Percentiles rank a stretch among this genome's conserved stretches.
Conservation (phyloP, 2,329 filamentous ascomycete genomes). For the Claviceps spartinae region DNA sequence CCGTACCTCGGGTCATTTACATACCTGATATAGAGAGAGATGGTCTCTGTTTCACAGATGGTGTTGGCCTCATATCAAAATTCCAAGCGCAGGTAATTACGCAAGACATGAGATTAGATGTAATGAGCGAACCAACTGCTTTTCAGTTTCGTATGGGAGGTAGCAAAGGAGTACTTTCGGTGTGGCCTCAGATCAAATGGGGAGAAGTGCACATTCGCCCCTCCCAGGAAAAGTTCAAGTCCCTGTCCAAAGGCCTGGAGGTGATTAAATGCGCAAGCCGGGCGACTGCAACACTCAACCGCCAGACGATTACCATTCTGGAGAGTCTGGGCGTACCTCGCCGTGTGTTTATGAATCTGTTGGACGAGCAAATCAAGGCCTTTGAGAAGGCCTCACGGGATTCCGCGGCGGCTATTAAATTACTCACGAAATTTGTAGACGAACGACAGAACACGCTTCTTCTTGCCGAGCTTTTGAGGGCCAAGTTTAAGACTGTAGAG, state of each 20-base stretch:
- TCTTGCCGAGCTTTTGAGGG: conserved; percentile 61
- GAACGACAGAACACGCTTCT: conserved; percentile 67
- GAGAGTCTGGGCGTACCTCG: conserved; percentile 61
- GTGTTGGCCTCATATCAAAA: conserved; percentile 80
- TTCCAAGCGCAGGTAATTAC: conserved; percentile 63
- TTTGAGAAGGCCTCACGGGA: conserved; percentile 59
- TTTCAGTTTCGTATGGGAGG: conserved; percentile 89
- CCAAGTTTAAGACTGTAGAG: conserved; percentile 58
- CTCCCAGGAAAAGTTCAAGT: conserved; percentile 79
- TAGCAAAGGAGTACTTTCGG: conserved; percentile 75
- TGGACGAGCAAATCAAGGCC: conserved; percentile 51
- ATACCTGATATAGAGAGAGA: conserved; percentile 61
- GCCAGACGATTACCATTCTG: conserved; percentile 80
- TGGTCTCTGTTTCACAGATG: conserved; percentile 70
- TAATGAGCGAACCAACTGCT: conserved; percentile 54
- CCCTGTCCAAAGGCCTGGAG: conserved; percentile 59
- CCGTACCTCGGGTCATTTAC: conserved; percentile 41
- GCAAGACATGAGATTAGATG: conserved; percentile 50
- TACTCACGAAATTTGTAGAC: conserved; percentile 67
- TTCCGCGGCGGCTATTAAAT: conserved; percentile 46
- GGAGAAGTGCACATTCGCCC: conserved; percentile 64
- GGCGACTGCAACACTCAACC: conserved; percentile 69
- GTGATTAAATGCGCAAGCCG: conserved; percentile 71
- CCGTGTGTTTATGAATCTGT: conserved; percentile 50
- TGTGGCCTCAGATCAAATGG: conserved; percentile 54